Evolutionary conservation across 2,329 filamentous ascomycete species (phyloP), one percentile per base, ranked within the genome.

Genomic region (Clonostachys rhizophaga): DNA sequence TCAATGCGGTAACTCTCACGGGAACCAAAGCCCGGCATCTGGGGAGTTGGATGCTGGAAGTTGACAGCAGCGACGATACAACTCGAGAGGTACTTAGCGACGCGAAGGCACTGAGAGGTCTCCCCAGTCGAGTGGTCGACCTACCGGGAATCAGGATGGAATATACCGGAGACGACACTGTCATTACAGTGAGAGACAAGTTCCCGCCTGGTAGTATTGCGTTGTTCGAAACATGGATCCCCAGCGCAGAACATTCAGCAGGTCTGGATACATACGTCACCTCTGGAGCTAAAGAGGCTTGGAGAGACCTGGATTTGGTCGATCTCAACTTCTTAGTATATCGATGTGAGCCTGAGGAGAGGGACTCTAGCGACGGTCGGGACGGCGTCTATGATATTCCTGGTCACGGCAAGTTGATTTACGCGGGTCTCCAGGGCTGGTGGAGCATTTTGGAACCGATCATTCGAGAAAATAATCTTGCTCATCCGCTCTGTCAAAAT

Each of bases 391-490:
- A 97, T 68, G 80, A 84, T 45, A 86, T 99, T 53, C 94, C 94
- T 2, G 84, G 85, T 2, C 75, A 91, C 60, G 92, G 91, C 3
- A 83, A 87, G 49, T 78, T 96, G 40, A 89, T 96, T 3, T 99
- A 97, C 65, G 92, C 92, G 50, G 94, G 94, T 50, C 76, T 99
- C n/a, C 94, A 99, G 65, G 95, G 95, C 36, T 99, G 94, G 92
- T 96, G 92, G 91, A 96, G 91, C 62, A 74, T 96, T 1, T 71
- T 99, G 40, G 86, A 90, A 56, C 77, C 87, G 48, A 86, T 99
- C 51, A 88, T 97, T 56, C 80, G 78, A 44, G 84, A 94, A 53
- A 99, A 99, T 63, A 84, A 97, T 61, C 79, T 99, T 9, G 94
- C 89, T 1, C 94, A 99, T 62, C 89, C 94, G 1, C 77, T 99